These are phyloP conservation scores for Porphyra umbilicalis DNA, from an alignment of 31 red algal genomes.

Conservation along the genomic window DNA sequence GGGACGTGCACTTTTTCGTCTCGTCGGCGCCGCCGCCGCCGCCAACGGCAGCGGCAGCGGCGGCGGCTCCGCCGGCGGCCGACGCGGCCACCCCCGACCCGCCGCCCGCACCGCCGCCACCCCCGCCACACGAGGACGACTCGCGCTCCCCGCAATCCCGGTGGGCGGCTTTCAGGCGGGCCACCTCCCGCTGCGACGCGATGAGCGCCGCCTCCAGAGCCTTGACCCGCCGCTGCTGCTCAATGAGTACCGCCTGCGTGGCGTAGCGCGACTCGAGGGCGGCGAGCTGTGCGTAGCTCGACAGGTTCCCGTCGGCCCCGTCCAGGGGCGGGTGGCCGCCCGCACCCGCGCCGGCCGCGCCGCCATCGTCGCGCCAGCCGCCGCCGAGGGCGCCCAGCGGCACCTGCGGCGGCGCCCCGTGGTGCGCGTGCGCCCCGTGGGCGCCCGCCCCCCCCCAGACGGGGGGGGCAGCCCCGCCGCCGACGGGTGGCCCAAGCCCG, in stretches of 20 bases:
- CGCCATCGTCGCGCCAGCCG: not conserved
- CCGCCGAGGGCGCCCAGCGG: not conserved
- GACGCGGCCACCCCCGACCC: no score
- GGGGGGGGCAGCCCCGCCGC: not conserved
- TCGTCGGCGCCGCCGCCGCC: constrained; percentile 20
- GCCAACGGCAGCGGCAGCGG: not conserved
- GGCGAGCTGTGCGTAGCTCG: constrained; percentile 20
- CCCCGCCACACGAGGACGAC: not conserved
- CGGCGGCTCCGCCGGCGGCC: not conserved
- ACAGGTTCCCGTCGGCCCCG: not conserved
- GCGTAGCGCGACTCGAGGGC: constrained; percentile 62
- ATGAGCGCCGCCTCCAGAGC: constrained; percentile 47
- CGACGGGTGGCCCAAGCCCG: not conserved
- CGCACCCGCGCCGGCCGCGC: no score
- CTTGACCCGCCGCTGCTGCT: constrained; percentile 52
- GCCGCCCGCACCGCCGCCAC: no score
- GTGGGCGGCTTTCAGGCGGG: constrained; percentile 20
- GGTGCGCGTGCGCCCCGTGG: not conserved
- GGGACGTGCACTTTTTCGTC: constrained; percentile 51
- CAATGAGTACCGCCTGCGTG: constrained; percentile 43
- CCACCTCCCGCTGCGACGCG: constrained; percentile 40
- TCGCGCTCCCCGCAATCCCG: not conserved
- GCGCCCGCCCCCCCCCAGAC: not conserved
- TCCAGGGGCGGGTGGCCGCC: not conserved
- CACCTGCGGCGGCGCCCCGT: not conserved